These are phyloP conservation scores for Talinum fruticosum DNA, from an alignment of 148 eudicot genomes.

Conservation along the genomic window DNA sequence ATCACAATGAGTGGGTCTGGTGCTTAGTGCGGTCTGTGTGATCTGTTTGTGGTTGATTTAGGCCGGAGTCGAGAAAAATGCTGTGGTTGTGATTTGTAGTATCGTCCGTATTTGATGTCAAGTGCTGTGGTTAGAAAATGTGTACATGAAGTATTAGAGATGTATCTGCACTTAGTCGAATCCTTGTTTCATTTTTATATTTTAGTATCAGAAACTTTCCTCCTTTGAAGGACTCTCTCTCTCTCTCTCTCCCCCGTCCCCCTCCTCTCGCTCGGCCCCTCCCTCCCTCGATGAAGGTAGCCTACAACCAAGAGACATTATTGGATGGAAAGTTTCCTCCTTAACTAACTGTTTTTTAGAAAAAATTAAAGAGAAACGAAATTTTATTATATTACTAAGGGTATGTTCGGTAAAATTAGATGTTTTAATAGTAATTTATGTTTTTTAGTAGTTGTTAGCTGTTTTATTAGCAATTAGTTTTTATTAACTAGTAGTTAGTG, in stretches of 20 bases:
- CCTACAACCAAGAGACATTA: no score
- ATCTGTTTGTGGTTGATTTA: not conserved
- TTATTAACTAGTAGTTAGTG: no score
- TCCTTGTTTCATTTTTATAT: not conserved
- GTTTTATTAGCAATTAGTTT: no score
- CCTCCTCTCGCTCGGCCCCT: not conserved
- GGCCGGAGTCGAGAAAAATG: not conserved
- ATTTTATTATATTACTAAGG: no score
- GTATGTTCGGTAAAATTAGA: no score
- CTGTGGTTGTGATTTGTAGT: not conserved
- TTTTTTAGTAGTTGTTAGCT: no score
- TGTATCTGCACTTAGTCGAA: not conserved
- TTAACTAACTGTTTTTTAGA: no score
- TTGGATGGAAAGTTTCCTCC: no score
- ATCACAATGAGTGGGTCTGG: not conserved
- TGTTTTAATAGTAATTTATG: no score
- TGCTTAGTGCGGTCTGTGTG: not conserved
- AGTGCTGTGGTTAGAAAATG: not conserved
- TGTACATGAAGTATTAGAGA: conserved; percentile 12
- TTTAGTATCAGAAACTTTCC: not conserved
- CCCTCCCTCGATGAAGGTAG: no score
- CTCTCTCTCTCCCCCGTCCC: not conserved
- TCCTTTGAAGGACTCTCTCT: no score
- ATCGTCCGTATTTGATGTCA: not conserved
- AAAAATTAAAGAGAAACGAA: no score